Conservation (phyloP, 2,329 filamentous ascomycete species). For the Leptographium wingfieldii region DNA sequence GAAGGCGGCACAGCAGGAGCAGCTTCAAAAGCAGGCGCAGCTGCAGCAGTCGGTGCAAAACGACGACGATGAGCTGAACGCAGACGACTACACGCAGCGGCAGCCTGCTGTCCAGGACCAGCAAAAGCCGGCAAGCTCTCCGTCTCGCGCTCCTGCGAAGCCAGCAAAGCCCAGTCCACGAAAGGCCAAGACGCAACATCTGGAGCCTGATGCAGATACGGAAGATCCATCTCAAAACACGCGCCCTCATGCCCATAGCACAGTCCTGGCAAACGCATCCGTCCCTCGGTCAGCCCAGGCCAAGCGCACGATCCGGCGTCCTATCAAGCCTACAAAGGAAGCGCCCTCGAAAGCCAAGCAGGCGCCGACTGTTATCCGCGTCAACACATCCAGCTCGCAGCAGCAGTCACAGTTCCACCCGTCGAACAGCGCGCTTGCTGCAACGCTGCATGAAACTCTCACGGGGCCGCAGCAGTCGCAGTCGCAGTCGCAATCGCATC, state of each 20-base stretch:
- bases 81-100: not conserved
- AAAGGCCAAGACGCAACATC: constrained; percentile 26
- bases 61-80: constrained; percentile 8
- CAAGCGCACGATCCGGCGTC: constrained; percentile 43
- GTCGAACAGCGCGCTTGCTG: constrained; percentile 43
- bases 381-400: constrained; percentile 51
- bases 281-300: constrained; percentile 18
- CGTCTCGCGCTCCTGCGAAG: constrained; percentile 29
- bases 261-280: constrained; percentile 8
- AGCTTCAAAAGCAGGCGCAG: not conserved
- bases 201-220: constrained; percentile 41
- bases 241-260: constrained; percentile 35
- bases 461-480: constrained; percentile 23
- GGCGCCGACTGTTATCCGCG: constrained; percentile 58
- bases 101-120: not conserved
- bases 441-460: constrained; percentile 45
- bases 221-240: constrained; percentile 39
- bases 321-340: constrained; percentile 51
- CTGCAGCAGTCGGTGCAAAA: constrained; percentile 8
- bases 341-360: constrained; percentile 46
- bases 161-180: constrained; percentile 38
- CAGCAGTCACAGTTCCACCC: constrained; percentile 43
- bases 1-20: constrained; percentile 32
- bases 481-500: constrained; percentile 26
- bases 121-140: constrained; percentile 9